phyloP scores from a whole-genome alignment of 495 filamentous ascomycete species.

The Pseudomonodictys pantanalensis region DNA sequence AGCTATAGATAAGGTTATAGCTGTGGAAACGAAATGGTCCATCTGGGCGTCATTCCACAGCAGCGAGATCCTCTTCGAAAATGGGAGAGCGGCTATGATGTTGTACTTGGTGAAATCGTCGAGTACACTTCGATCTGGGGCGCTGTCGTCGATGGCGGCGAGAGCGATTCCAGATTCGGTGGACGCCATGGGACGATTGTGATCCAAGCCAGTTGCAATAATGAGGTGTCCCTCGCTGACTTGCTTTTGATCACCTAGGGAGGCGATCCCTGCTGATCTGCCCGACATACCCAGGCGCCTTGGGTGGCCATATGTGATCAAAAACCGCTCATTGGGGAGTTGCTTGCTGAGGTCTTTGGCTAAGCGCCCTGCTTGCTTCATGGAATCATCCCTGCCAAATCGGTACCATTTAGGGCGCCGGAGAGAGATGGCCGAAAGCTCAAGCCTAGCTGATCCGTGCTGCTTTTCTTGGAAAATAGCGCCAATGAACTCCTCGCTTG shows the following conservation, averaged over 20 bases:
- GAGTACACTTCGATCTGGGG: not conserved
- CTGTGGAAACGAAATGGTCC: not conserved
- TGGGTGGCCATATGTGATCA: not conserved
- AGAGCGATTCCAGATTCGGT: not conserved
- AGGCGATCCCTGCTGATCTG: not conserved
- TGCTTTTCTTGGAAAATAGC: constrained; percentile 2
- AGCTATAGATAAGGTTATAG: not conserved
- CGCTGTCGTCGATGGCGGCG: not conserved
- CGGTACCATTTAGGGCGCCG: constrained; percentile 3
- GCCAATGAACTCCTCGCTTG: not conserved
- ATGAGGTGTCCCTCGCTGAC: not conserved
- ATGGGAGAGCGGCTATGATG: not conserved
- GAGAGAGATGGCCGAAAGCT: not conserved
- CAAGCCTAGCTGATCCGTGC: not conserved
- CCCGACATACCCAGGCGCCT: not conserved
- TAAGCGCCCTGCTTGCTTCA: not conserved
- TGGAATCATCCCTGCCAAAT: not conserved
- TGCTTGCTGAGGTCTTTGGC: not conserved
- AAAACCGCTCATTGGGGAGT: not conserved
- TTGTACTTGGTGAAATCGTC: constrained; percentile 4
- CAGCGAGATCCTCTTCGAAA: not conserved
- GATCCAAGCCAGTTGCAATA: not conserved
- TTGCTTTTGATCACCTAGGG: not conserved
- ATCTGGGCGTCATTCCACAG: not conserved
- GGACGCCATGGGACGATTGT: not conserved